These are phyloP conservation scores for Venturia oleaginea DNA, from an alignment of 2,329 filamentous ascomycete species.

Conservation along the genomic window DNA sequence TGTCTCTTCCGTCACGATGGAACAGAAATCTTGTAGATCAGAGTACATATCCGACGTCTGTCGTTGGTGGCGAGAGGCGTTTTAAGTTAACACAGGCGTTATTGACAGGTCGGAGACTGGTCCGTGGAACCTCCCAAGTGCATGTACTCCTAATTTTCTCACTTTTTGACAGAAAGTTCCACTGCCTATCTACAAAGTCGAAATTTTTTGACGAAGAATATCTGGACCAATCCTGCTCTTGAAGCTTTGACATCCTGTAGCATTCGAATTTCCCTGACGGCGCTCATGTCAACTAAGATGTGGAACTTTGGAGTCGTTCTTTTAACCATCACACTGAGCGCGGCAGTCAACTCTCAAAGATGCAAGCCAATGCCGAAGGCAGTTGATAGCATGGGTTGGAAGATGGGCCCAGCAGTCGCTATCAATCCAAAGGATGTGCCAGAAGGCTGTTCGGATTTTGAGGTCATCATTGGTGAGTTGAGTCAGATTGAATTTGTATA, in stretches of 20 bases:
- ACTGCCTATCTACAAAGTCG: no score
- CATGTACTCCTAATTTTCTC: no score
- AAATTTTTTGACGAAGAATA: no score
- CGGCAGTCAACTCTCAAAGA: slow-evolving; percentile 1
- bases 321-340: background rate
- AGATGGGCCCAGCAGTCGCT: slow-evolving; percentile 10
- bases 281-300: background rate
- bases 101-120: background rate
- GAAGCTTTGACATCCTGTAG: background rate
- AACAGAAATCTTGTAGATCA: no score
- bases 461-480: slow-evolving; percentile 10
- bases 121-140: background rate
- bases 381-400: background rate
- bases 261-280: background rate
- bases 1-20: no score
- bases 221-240: no score
- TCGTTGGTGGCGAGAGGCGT: background rate
- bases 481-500: background rate
- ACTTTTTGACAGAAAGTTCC: no score
- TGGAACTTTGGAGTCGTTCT: background rate
- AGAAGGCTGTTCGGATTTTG: slow-evolving; percentile 12
- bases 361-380: slow-evolving; percentile 12
- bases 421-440: slow-evolving; percentile 11
- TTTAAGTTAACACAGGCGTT: background rate
- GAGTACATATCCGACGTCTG: background rate